Evolutionary conservation across 2,329 filamentous ascomycete genomes (phyloP).

Genomic region (Fusarium lateritium): DNA sequence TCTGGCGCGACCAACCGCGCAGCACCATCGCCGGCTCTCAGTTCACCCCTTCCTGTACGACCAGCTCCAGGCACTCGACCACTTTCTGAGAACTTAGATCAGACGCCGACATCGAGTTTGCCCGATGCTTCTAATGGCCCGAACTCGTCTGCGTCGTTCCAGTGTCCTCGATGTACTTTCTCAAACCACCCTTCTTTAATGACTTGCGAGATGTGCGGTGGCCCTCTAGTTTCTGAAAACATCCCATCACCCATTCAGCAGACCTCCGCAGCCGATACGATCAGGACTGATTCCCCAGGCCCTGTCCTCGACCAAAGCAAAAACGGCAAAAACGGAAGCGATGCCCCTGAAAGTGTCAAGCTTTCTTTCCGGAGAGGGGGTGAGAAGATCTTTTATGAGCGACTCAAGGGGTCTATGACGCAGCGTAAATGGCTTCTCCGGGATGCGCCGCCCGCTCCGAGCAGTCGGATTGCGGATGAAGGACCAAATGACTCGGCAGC

Average conservation of each 20-base stretch:
- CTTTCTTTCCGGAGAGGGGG: slow-evolving; percentile 92
- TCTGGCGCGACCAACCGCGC: slow-evolving; percentile 75
- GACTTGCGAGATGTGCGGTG: slow-evolving; percentile 92
- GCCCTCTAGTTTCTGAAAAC: slow-evolving; percentile 74
- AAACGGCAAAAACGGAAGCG: slow-evolving; percentile 56
- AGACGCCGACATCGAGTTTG: slow-evolving; percentile 6
- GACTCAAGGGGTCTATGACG: slow-evolving; percentile 87
- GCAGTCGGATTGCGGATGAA: slow-evolving; percentile 58
- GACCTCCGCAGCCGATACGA: slow-evolving; percentile 54
- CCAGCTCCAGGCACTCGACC: slow-evolving; percentile 38
- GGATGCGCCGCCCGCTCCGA: slow-evolving; percentile 88
- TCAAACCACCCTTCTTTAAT: slow-evolving; percentile 89
- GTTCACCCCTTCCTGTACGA: slow-evolving; percentile 52
- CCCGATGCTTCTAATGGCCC: slow-evolving; percentile 11
- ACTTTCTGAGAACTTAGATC: slow-evolving; percentile 21
- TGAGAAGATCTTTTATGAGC: slow-evolving; percentile 90
- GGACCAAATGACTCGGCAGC: slow-evolving; percentile 49
- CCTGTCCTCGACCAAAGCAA: slow-evolving; percentile 69
- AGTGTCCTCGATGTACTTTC: slow-evolving; percentile 93
- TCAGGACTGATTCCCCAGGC: slow-evolving; percentile 82
- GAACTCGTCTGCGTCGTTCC: slow-evolving; percentile 60
- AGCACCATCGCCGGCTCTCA: slow-evolving; percentile 33
- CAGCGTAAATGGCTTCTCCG: slow-evolving; percentile 97
- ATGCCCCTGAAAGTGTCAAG: slow-evolving; percentile 84
- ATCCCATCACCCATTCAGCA: slow-evolving; percentile 53